Base-by-base conservation (phyloP, 768 basidiomycete genomes). In the Gloeostereum incarnatum region DNA sequence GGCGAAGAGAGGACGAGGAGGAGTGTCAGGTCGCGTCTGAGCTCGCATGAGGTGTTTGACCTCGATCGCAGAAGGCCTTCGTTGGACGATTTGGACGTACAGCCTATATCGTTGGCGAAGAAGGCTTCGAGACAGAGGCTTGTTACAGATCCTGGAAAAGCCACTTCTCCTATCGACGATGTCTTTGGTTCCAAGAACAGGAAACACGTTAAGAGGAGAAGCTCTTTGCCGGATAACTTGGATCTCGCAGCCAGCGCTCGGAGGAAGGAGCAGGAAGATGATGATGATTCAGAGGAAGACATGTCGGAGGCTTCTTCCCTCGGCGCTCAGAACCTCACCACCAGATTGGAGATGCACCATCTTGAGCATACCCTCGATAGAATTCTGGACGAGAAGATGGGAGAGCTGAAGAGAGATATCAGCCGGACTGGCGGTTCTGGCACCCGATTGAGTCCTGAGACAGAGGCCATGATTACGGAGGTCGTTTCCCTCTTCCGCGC, bases 41-140 rank as follows among this genome's bases (percentile, higher is more conserved):
- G 74, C 53, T 88, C 85, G 7, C 72, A 73, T 31, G 88, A 89
- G 43, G 68, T 78, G 35, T 81, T 77, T 49, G 84, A 83, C 5
- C 75, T 80, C 46, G 68, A 38, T 26, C 27, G 25, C 17, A 23
- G 9, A 4, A 63, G 71, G 22, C 82, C 81, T 3, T 89, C 86
- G 3, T 71, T 90, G 55, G 88, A 90, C 49, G 87, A 91, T 49
- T 59, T 72, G 30, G 66, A 78, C 41, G 69, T 89, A 3, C 74
- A 78, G 4, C 55, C 73, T 17, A 90, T 90, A 46, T 63, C 75
- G 1, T 65, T 76, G 45, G 75, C 87, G 9, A 69, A 70, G 35
- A 72, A 72, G 40, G 61, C 66, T n/a, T 64, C 70, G 9, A 65
- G 73, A 18, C 67, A 13, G 10, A 37, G 73, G 0, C 60, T 80